Evolutionary conservation across 139 green algal species (phyloP), one percentile per base, ranked within the genome.

Genomic region (Micractinium sp.): DNA sequence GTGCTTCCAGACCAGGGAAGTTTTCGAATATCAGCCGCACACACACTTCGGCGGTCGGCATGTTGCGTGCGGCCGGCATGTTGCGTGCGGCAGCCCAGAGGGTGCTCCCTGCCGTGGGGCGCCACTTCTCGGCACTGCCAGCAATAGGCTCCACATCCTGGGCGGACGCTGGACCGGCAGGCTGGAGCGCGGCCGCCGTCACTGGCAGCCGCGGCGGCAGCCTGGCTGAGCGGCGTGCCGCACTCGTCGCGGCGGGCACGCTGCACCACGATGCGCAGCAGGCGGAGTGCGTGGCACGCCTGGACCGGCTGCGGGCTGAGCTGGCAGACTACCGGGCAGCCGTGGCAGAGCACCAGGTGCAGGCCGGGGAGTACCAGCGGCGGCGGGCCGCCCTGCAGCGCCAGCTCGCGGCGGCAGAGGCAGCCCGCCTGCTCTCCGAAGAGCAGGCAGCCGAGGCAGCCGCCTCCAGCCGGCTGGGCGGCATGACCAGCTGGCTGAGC

Each of bases 211-310:
- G 63, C 63, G 63, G 63, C 63, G 63, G 63, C 63, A 71, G 63
- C 63, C 63, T 71, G 20, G 63, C 63, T 2, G 63, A 71, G 63
- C 9, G 14, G 14, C 18, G 88, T 80, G 31, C n/a, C 9, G 41
- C 47, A 7, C 84, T 91, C 36, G 61, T 91, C 13, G 36, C 61
- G 3, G 63, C 56, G 0, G 88, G 88, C 74, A 73, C 82, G 35
- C 66, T 91, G 38, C 63, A 19, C 15, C 83, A 53, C n/a, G 88
- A 91, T 27, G 15, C 41, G 1, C 31, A 78, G 5, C 88, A 91
- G 39, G 75, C 53, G 19, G 29, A 47, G 20, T 88, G 81, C 67
- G 39, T 91, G 12, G 16, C n/a, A 23, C 88, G 88, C 2, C 81
- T 91, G 18, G 66, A 91, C 38, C 53, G 61, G 38, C 84, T 91